Evolutionary conservation across 2,329 filamentous ascomycete species (phyloP).

Genomic region (Fusarium buharicum): DNA sequence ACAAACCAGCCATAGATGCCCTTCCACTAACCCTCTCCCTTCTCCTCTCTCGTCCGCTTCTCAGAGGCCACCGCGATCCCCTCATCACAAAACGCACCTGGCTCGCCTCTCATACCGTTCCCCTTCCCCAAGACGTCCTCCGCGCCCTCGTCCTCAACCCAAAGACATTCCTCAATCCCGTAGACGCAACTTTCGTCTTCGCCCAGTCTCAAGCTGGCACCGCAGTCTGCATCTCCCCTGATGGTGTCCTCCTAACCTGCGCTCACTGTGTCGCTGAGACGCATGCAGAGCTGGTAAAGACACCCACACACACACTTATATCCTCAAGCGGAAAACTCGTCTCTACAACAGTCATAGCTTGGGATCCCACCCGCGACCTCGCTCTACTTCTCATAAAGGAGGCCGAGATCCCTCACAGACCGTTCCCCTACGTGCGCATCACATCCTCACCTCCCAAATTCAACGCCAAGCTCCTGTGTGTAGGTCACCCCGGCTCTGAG

Average conservation of each 20-base stretch:
- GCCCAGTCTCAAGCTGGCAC: slow-evolving; percentile 62
- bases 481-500: slow-evolving; percentile 51
- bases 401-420: slow-evolving; percentile 21
- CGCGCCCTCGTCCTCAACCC: neutral
- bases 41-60: neutral
- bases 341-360: slow-evolving; percentile 53
- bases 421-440: slow-evolving; percentile 40
- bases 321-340: slow-evolving; percentile 54
- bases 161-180: slow-evolving; percentile 11
- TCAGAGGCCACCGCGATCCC: slow-evolving; percentile 2
- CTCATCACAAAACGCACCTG: slow-evolving; percentile 30
- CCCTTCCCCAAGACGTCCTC: slow-evolving; percentile 22
- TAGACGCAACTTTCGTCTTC: slow-evolving; percentile 56
- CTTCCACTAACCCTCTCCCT: neutral
- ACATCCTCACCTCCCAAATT: slow-evolving; percentile 28
- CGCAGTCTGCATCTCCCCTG: slow-evolving; percentile 58
- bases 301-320: slow-evolving; percentile 54
- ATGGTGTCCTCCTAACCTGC: slow-evolving; percentile 60
- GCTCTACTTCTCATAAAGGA: slow-evolving; percentile 57
- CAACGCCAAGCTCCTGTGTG: slow-evolving; percentile 46
- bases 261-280: slow-evolving; percentile 62
- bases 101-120: slow-evolving; percentile 34
- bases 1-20: slow-evolving; percentile 8
- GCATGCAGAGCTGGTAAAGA: slow-evolving; percentile 45
- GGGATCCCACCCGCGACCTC: slow-evolving; percentile 57